Evolutionary conservation across 768 basidiomycete species (phyloP).

Genomic region (Dioszegia aurantiaca): DNA sequence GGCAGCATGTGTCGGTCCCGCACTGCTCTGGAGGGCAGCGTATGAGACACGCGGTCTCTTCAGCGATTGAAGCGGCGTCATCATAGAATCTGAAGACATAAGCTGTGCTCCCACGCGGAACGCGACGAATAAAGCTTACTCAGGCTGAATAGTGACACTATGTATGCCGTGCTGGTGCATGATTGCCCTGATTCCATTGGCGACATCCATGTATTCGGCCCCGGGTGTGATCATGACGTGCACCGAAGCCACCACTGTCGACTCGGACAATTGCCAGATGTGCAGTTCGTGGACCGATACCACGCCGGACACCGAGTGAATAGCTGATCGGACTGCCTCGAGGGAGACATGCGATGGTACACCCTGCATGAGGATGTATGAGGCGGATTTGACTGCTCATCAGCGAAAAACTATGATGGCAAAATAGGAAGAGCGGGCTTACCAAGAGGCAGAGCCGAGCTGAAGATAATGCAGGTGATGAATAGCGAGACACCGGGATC

Average conservation of each 20-base stretch:
- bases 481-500: constrained; percentile 90
- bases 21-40: constrained; percentile 50
- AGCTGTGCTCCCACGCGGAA: not conserved
- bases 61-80: constrained; percentile 14
- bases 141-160: constrained; percentile 90
- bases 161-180: constrained; percentile 92
- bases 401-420: not conserved
- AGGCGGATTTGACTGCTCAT: constrained; percentile 65
- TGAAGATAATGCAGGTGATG: constrained; percentile 95
- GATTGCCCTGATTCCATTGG: constrained; percentile 73
- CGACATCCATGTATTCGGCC: constrained; percentile 87
- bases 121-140: constrained; percentile 53
- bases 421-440: constrained; percentile 21
- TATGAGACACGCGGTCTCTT: constrained; percentile 48
- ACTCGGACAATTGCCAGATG: constrained; percentile 95
- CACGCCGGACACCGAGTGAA: constrained; percentile 78
- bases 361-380: constrained; percentile 90
- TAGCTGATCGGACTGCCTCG: constrained; percentile 79
- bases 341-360: constrained; percentile 85
- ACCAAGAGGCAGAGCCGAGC: constrained; percentile 79
- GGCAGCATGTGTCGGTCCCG: constrained; percentile 50
- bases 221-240: constrained; percentile 81
- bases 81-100: constrained; percentile 22
- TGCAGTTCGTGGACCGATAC: constrained; percentile 81
- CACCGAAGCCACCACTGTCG: constrained; percentile 90